phyloP scores from a whole-genome alignment of 148 eudicot species.

The Cornus florida region DNA sequence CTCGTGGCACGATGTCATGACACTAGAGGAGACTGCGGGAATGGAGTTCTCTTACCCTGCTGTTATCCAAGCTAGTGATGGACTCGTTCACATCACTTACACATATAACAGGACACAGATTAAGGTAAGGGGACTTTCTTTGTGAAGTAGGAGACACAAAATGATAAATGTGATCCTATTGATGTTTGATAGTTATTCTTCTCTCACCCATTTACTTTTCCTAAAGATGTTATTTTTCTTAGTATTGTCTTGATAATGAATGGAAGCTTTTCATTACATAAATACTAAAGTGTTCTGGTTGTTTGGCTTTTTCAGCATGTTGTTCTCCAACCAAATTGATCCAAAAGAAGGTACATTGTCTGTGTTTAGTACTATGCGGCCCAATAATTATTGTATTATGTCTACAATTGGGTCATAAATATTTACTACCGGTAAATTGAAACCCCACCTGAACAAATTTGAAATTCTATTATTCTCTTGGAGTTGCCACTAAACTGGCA shows the following conservation, averaged over 20 bases:
- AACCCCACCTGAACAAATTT: no score
- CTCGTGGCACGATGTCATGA: conserved; percentile 71
- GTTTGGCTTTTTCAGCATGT: conserved; percentile 34
- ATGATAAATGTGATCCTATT: neutral
- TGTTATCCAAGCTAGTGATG: conserved; percentile 73
- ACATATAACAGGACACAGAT: conserved; percentile 86
- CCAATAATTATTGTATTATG: no score
- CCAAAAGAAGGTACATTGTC: conserved; percentile 6
- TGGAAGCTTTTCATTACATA: neutral
- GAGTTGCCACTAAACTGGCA: no score
- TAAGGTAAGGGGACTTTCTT: conserved; percentile 44
- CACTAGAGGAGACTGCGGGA: conserved; percentile 63
- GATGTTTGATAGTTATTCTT: neutral
- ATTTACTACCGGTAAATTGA: no score
- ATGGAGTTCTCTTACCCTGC: conserved; percentile 98
- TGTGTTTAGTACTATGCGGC: neutral
- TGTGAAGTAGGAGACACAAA: neutral
- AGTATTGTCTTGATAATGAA: neutral
- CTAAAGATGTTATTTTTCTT: neutral
- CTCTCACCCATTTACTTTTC: neutral
- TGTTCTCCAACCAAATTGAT: conserved; percentile 35
- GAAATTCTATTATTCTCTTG: no score
- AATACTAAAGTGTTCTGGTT: neutral
- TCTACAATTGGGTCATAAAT: no score
- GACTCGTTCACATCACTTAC: conserved; percentile 82